A percentile compares a stretch with the other conserved stretches of the same genome.
These are phyloP conservation scores for Phialophora verrucosa DNA, from an alignment of 2,329 filamentous ascomycete species.

Conservation along the genomic window DNA sequence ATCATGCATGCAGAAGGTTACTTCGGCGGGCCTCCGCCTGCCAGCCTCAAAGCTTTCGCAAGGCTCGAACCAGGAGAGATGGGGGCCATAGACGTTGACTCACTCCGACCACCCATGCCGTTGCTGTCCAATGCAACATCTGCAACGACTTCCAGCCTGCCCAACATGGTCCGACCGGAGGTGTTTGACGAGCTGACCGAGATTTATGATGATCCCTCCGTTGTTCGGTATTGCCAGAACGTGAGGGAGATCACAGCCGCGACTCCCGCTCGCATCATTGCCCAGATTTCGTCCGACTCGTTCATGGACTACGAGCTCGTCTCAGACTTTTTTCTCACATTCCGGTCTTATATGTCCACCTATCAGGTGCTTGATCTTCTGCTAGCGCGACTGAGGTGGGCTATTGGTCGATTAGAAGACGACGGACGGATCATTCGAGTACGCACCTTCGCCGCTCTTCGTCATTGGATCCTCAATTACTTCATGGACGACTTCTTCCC, in stretches of 20 bases:
- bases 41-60: slow-evolving; percentile 32
- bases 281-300: slow-evolving; percentile 93
- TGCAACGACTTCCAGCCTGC: slow-evolving; percentile 38
- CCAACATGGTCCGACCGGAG: slow-evolving; percentile 58
- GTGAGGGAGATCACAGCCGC: slow-evolving; percentile 82
- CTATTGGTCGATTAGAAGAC: slow-evolving; percentile 77
- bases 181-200: slow-evolving; percentile 84
- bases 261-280: slow-evolving; percentile 86
- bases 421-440: slow-evolving; percentile 93
- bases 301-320: slow-evolving; percentile 97
- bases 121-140: slow-evolving; percentile 43
- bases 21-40: slow-evolving; percentile 28
- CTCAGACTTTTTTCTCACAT: slow-evolving; percentile 97
- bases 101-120: slow-evolving; percentile 26
- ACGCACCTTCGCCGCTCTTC: slow-evolving; percentile 89
- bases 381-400: slow-evolving; percentile 84
- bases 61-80: slow-evolving; percentile 20
- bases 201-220: slow-evolving; percentile 78
- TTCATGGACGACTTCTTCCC: slow-evolving; percentile 92
- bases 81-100: slow-evolving; percentile 34
- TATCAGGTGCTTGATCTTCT: slow-evolving; percentile 80
- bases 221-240: slow-evolving; percentile 78
- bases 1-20: slow-evolving; percentile 27
- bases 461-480: slow-evolving; percentile 98
- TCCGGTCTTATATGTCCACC: slow-evolving; percentile 81